These are phyloP conservation scores for Peniophora sp. DNA, from an alignment of 1,284 basidiomycete species.

Conservation along the genomic window DNA sequence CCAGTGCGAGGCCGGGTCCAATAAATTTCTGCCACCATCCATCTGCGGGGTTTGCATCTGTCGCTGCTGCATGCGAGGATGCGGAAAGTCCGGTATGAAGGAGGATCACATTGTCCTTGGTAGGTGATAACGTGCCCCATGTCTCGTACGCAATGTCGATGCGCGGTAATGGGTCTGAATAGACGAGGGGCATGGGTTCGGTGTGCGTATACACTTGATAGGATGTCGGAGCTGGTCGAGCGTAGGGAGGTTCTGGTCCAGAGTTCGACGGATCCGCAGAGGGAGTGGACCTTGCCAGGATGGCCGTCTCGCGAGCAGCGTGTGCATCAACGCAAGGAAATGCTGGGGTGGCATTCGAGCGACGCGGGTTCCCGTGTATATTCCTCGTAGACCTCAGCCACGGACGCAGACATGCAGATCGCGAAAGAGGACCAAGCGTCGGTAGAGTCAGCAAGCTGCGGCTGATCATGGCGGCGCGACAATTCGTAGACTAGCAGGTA, in stretches of 20 bases:
- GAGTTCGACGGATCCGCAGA: conserved; percentile 24
- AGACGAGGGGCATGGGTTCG: conserved; percentile 64
- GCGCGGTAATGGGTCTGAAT: conserved; percentile 63
- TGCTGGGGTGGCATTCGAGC: conserved; percentile 25
- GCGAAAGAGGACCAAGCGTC: no score
- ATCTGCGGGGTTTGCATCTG: conserved; percentile 66
- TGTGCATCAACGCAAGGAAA: conserved; percentile 79
- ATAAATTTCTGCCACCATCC: conserved; percentile 99
- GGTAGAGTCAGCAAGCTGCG: no score
- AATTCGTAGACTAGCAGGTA: no score
- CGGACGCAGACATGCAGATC: no score
- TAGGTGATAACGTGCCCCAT: conserved; percentile 83
- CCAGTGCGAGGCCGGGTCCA: conserved; percentile 88
- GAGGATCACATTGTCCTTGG: conserved; percentile 87
- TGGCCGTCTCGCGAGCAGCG: conserved; percentile 50
- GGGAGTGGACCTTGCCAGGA: conserved; percentile 22
- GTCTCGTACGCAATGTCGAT: conserved; percentile 96
- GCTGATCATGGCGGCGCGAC: no score
- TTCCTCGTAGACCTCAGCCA: not conserved
- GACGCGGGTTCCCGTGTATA: not conserved
- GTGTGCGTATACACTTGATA: conserved; percentile 62
- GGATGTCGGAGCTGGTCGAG: conserved; percentile 61
- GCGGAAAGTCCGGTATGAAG: conserved; percentile 95
- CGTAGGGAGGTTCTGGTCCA: conserved; percentile 74
- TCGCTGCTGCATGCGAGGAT: conserved; percentile 91